These are phyloP conservation scores for Leucocoprinus leucothites DNA, from an alignment of 768 basidiomycete species.

Conservation along the genomic window DNA sequence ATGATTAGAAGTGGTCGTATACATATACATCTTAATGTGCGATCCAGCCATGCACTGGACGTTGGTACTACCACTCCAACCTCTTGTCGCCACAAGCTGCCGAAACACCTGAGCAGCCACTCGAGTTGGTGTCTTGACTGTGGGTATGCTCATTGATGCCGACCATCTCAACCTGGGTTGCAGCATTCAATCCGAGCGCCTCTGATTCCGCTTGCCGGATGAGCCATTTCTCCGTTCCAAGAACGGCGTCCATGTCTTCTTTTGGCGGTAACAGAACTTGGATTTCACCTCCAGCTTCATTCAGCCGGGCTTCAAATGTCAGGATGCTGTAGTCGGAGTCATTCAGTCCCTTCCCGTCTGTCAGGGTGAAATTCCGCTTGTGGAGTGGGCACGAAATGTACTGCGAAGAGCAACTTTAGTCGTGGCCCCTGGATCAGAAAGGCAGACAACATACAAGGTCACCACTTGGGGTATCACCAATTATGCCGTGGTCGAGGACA, in stretches of 20 bases:
- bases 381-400: conserved; percentile 54
- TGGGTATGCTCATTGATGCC: background rate
- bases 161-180: conserved; percentile 28
- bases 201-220: conserved; percentile 49
- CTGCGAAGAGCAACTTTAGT: conserved; percentile 11
- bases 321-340: conserved; percentile 58
- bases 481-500: conserved; percentile 66
- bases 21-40: too few species aligned
- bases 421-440: conserved; percentile 10
- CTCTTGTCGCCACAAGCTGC: background rate
- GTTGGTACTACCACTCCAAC: background rate
- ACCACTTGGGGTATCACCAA: conserved; percentile 60
- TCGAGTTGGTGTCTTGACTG: background rate
- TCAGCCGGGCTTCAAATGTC: conserved; percentile 53
- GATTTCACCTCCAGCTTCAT: conserved; percentile 26
- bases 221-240: conserved; percentile 67
- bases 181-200: conserved; percentile 25
- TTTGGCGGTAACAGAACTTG: conserved; percentile 54
- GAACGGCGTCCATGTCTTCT: conserved; percentile 52
- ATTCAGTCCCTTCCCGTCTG: conserved; percentile 54
- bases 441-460: conserved; percentile 38
- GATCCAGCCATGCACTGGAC: too few species aligned
- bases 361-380: conserved; percentile 62
- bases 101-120: background rate
- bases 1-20: too few species aligned